Evolutionary conservation across 192 early-diverging fungal species (phyloP), one percentile per base, ranked within the genome.

Genomic region (Lobulomyces angularis): DNA sequence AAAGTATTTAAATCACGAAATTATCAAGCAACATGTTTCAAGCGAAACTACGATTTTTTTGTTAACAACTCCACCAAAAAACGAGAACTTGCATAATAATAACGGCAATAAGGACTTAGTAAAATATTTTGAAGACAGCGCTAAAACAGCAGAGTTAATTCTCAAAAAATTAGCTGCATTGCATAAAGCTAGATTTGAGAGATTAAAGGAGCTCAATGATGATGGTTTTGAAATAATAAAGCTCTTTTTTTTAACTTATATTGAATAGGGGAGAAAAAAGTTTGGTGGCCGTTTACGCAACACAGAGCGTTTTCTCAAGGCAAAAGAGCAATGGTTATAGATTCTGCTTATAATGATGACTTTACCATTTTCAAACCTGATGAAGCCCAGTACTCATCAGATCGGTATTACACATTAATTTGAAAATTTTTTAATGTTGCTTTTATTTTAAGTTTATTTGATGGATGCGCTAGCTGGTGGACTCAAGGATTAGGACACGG

Each of bases 261-360:
- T n/a, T 4, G 49, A 55, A 5, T 59, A 50, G 50, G 58, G 60
- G 9, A 54, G 54, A n/a, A 61, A 11, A 55, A 50, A 0, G 57
- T 86, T 14, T 84, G 83, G 82, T 86, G 81, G 81, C 83, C 83
- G 3, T 86, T 86, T 48, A 86, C 83, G 3, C 83, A 86, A 42
- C 82, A 86, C 35, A 35, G 57, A 9, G 48, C 35, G 0, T 59
- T 71, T 16, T 50, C 57, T 6, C n/a, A n/a, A n/a, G n/a, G n/a
- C n/a, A 57, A 67, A 37, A 50, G 66, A 11, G 65, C 79, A 7
- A 84, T 70, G 4, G 71, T 84, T 1, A 69, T 86, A 37, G 83
- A 86, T 52, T 83, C 83, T 6, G 83, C 83, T 0, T 62, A 76
- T 44, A 42, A 45, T n/a, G 82, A 86, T 34, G 55, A 64, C 26